Percentiles rank a stretch among this genome's conserved stretches.
Conservation (phyloP, 2,329 filamentous ascomycete species). For the Huntiella bhutanensis region DNA sequence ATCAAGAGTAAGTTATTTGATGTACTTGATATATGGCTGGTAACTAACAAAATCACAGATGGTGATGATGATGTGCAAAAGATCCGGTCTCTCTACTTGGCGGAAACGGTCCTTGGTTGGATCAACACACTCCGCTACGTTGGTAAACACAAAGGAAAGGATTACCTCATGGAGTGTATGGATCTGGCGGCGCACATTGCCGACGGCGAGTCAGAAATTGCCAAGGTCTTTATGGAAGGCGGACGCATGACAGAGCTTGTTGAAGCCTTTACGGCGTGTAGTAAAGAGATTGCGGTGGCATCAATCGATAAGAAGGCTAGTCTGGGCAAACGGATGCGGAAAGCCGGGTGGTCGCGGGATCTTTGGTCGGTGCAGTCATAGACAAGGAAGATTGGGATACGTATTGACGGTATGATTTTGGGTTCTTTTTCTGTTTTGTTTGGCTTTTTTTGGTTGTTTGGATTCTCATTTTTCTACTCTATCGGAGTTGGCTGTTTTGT, state of each 20-base stretch:
- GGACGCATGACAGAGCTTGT: conserved; percentile 58
- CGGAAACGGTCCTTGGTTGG: conserved; percentile 71
- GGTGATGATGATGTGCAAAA: conserved; percentile 42
- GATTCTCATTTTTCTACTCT: conserved; percentile 1
- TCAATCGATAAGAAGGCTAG: conserved; percentile 30
- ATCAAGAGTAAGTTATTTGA: conserved; percentile 30
- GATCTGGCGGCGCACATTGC: conserved; percentile 63
- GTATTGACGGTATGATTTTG: neutral
- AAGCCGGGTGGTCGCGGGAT: conserved; percentile 44
- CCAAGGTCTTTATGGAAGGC: conserved; percentile 42
- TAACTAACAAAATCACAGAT: conserved; percentile 19
- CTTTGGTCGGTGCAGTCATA: conserved; percentile 37
- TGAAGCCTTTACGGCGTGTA: conserved; percentile 56
- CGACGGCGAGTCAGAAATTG: conserved; percentile 47
- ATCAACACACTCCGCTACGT: conserved; percentile 64
- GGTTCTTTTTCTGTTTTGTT: neutral
- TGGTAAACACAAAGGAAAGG: conserved; percentile 53
- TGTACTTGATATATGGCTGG: neutral
- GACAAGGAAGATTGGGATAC: neutral
- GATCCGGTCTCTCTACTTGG: conserved; percentile 63
- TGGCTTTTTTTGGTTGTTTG: neutral
- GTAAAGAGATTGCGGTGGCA: conserved; percentile 47
- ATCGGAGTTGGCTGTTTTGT: conserved; percentile 4
- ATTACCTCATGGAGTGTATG: conserved; percentile 68
- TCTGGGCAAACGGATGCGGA: conserved; percentile 37